Evolutionary conservation across 2,329 filamentous ascomycete species (phyloP), one percentile per base, ranked within the genome.

Genomic region (Fusarium fujikuroi): DNA sequence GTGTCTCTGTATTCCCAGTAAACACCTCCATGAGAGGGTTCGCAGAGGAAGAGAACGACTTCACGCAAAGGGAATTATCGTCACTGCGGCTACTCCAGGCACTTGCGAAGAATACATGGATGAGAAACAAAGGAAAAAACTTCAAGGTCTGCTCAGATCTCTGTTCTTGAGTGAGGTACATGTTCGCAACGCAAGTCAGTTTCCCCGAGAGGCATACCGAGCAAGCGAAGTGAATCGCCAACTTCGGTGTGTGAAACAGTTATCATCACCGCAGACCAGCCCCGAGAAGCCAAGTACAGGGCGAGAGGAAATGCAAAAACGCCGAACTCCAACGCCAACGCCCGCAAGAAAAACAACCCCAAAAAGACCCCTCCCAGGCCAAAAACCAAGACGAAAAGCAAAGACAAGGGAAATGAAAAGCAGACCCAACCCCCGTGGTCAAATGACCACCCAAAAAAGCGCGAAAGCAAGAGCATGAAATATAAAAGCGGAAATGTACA

Each of bases 111-210:
- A 64, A 46, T 19, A 56, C 32, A 28, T 59, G 50, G 59, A 43
- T 25, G 43, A 47, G 47, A 40, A 12, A 63, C 25, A 32, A 28
- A 58, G 47, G 52, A 25, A 66, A 59, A 12, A 18, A 16, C 25
- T 46, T 44, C 46, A 61, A 69, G 68, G 60, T 66, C 76, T 82
- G 84, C 84, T 87, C 85, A 82, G 85, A 87, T 87, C 73, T 87
- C 85, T 85, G 85, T 86, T 87, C 85, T 86, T 82, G 62, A 69
- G 32, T 63, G 52, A 66, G 72, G 76, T 46, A 77, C 78, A 77
- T 64, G 42, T 69, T 73, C 68, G 52, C 44, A 54, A 57, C 32
- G 42, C 46, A 50, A n/a, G 49, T 52, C 53, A 75, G 66, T 53
- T 69, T 56, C 60, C 70, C 64, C 66, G n/a, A 50, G 42, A 63